Evolutionary conservation across 2,329 filamentous ascomycete genomes (phyloP).

Genomic region (Fusarium metavorans): DNA sequence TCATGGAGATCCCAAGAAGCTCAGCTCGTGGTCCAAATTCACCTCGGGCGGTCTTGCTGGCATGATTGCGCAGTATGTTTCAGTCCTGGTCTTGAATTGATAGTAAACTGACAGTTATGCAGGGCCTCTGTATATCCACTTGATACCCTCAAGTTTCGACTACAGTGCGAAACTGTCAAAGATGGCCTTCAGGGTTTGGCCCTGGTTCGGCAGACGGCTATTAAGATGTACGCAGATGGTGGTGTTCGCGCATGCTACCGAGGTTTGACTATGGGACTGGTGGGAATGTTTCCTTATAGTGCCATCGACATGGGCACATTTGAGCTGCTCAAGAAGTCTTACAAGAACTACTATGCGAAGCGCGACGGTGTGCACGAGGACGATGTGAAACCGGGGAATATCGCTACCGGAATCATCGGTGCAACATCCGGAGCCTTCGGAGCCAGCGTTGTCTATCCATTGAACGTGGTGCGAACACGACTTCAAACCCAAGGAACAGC

Average conservation of each 20-base stretch:
- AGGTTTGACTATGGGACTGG: constrained; percentile 90
- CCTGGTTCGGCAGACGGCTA: constrained; percentile 83
- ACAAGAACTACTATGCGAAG: constrained; percentile 78
- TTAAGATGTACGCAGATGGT: constrained; percentile 85
- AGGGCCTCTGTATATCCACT: constrained; percentile 94
- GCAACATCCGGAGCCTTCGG: constrained; percentile 92
- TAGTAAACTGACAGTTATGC: constrained; percentile 19
- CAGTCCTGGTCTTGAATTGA: not conserved
- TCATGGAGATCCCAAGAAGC: constrained; percentile 82
- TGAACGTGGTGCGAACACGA: constrained; percentile 92
- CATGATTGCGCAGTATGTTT: constrained; percentile 87
- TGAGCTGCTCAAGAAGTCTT: constrained; percentile 85
- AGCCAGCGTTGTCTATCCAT: constrained; percentile 92
- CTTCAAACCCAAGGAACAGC: constrained; percentile 94
- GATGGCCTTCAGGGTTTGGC: constrained; percentile 86
- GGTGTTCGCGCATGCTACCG: constrained; percentile 86
- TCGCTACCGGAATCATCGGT: constrained; percentile 88
- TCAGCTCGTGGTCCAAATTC: constrained; percentile 89
- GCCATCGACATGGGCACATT: constrained; percentile 97
- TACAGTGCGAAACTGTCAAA: constrained; percentile 94
- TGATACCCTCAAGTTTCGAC: constrained; percentile 83
- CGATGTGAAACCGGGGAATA: constrained; percentile 83
- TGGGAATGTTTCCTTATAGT: constrained; percentile 98
- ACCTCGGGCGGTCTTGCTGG: constrained; percentile 90
- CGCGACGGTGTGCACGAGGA: constrained; percentile 81